Evolutionary conservation across 2,329 filamentous ascomycete species (phyloP).

Genomic region (Zalaria obscura): DNA sequence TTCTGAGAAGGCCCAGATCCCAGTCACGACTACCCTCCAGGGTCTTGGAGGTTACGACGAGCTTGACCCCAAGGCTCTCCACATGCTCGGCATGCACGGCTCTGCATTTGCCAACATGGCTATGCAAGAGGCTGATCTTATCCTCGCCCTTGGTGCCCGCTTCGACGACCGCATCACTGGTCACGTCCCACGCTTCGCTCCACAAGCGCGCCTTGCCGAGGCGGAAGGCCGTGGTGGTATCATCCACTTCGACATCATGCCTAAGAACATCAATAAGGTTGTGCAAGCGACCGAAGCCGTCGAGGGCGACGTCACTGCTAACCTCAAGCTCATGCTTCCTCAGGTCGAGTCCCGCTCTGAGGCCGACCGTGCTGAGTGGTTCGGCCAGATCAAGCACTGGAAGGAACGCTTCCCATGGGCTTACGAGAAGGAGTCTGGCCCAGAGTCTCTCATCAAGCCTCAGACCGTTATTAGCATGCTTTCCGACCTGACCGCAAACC

Average conservation of each 20-base stretch:
- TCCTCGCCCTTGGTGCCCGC: constrained; percentile 83
- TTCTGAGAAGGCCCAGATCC: constrained; percentile 80
- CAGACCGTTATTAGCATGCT: constrained; percentile 86
- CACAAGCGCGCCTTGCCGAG: constrained; percentile 72
- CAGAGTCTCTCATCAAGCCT: constrained; percentile 76
- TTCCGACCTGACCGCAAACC: constrained; percentile 64
- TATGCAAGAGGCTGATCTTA: constrained; percentile 91
- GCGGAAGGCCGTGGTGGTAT: constrained; percentile 81
- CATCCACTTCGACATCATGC: constrained; percentile 95
- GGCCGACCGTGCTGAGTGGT: constrained; percentile 68
- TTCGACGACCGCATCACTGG: constrained; percentile 94
- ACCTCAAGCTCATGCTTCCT: constrained; percentile 63
- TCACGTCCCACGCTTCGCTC: constrained; percentile 74
- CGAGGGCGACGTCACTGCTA: constrained; percentile 78
- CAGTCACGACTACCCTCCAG: constrained; percentile 90
- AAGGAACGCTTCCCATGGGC: constrained; percentile 81
- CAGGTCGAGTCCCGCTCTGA: constrained; percentile 48
- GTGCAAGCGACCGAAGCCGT: constrained; percentile 92
- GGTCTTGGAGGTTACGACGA: constrained; percentile 88
- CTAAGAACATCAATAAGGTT: constrained; percentile 99
- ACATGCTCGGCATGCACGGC: constrained; percentile 99
- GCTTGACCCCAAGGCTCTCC: constrained; percentile 80
- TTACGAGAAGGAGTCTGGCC: constrained; percentile 60
- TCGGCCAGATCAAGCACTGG: constrained; percentile 77
- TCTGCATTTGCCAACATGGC: constrained; percentile 95